Percentiles rank a stretch among this genome's conserved stretches.
These are phyloP conservation scores for Nothophaeocryptopus gaeumannii DNA, from an alignment of 2,329 filamentous ascomycete genomes.

Conservation along the genomic window DNA sequence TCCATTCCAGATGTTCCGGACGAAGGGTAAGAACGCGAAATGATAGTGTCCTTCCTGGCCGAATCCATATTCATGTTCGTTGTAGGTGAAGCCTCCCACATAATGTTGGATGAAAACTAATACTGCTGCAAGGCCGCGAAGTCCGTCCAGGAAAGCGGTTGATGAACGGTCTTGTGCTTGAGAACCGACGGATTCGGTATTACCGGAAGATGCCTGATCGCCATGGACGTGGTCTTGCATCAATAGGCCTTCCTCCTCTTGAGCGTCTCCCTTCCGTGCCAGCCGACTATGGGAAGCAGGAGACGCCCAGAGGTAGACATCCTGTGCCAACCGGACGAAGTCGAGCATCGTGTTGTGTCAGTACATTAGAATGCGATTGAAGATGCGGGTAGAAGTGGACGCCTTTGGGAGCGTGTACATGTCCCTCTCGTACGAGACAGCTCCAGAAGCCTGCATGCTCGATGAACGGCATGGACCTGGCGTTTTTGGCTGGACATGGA, in stretches of 20 bases:
- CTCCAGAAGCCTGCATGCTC: too few relatives aligned
- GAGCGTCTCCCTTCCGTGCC: neutral
- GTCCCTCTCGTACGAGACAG: too few relatives aligned
- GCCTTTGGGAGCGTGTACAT: neutral
- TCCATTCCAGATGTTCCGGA: slow-evolving; percentile 55
- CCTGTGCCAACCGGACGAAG: too few relatives aligned
- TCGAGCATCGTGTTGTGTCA: too few relatives aligned
- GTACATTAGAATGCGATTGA: neutral
- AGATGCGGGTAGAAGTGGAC: neutral
- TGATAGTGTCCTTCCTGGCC: slow-evolving; percentile 40
- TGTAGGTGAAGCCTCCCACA: slow-evolving; percentile 31
- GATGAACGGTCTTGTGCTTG: too few relatives aligned
- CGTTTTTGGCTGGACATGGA: too few relatives aligned
- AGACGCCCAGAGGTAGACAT: too few relatives aligned
- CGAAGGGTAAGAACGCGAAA: slow-evolving; percentile 52
- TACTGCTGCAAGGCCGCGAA: slow-evolving; percentile 63
- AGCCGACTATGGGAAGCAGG: too few relatives aligned
- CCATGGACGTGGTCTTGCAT: neutral
- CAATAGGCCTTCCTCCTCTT: neutral
- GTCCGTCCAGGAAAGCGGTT: slow-evolving; percentile 54
- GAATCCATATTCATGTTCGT: slow-evolving; percentile 44
- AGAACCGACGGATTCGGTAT: too few relatives aligned
- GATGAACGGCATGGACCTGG: too few relatives aligned
- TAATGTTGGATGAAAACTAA: slow-evolving; percentile 63
- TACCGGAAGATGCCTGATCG: too few relatives aligned